Percentiles rank a stretch among this genome's conserved stretches.
These are phyloP conservation scores for Medicago ruthenica DNA, from an alignment of 306 rosid species.

Conservation along the genomic window DNA sequence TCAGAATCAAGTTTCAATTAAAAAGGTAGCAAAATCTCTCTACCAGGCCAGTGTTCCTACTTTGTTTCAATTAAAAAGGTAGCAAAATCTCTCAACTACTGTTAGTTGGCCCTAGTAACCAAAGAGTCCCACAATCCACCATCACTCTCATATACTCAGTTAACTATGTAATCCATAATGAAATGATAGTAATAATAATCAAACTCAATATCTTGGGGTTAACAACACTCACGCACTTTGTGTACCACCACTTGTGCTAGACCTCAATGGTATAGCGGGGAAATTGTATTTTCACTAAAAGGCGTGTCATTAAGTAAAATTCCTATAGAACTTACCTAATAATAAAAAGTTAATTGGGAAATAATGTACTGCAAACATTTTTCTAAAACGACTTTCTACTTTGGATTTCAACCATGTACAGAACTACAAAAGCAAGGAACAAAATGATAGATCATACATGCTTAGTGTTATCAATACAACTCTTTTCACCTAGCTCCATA, in stretches of 20 bases:
- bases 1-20: too few species aligned
- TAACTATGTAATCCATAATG: too few species aligned
- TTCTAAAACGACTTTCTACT: neutral
- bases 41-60: too few species aligned
- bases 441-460: constrained; percentile 10
- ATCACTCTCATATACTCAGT: neutral
- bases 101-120: neutral
- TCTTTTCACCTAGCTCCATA: constrained; percentile 2
- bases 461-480: neutral
- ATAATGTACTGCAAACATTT: neutral
- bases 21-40: too few species aligned
- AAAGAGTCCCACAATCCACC: neutral
- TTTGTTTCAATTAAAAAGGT: too few species aligned
- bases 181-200: too few species aligned
- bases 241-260: too few species aligned
- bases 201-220: too few species aligned
- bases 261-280: too few species aligned
- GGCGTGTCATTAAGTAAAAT: neutral
- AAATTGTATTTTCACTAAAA: neutral
- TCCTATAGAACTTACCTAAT: neutral
- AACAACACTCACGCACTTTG: too few species aligned
- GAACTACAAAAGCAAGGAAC: neutral
- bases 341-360: neutral
- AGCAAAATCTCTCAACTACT: too few species aligned
- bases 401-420: constrained; percentile 1